Conservation (phyloP, 2,329 filamentous ascomycete species). For the Dendrostoma leiphaemia region DNA sequence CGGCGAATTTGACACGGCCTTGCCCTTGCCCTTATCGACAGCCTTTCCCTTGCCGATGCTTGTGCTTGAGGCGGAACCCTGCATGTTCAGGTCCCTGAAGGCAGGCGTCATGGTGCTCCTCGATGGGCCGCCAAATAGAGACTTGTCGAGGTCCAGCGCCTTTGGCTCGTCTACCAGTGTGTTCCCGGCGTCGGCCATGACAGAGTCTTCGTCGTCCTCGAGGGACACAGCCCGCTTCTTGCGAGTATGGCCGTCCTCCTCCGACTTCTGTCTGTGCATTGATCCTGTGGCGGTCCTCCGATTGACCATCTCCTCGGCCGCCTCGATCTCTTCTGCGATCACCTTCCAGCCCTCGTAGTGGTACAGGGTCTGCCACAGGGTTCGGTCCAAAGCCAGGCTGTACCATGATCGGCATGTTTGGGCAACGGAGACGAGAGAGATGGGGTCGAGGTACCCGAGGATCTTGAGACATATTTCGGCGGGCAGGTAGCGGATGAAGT, state of each 20-base stretch:
- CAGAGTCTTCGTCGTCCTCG: conserved; percentile 45
- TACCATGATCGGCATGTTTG: conserved; percentile 81
- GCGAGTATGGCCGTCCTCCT: conserved; percentile 48
- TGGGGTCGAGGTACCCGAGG: conserved; percentile 78
- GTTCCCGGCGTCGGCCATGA: conserved; percentile 35
- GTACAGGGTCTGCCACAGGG: conserved; percentile 84
- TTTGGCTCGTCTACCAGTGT: conserved; percentile 24
- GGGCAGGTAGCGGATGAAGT: conserved; percentile 83
- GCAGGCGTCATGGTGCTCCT: conserved; percentile 22
- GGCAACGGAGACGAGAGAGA: conserved; percentile 77
- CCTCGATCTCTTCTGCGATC: conserved; percentile 61
- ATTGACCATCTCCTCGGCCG: conserved; percentile 63
- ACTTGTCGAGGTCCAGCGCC: conserved; percentile 23
- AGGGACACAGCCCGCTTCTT: conserved; percentile 55
- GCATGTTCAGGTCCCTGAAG: conserved; percentile 33
- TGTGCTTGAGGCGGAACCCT: conserved; percentile 31
- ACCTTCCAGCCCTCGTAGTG: conserved; percentile 82
- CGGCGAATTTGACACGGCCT: conserved; percentile 17
- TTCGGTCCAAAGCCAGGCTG: conserved; percentile 74
- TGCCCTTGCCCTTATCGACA: conserved; percentile 34
- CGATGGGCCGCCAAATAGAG: conserved; percentile 22
- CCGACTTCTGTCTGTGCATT: conserved; percentile 40
- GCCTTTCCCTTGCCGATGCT: conserved; percentile 28
- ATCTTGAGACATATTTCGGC: conserved; percentile 89
- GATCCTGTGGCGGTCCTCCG: conserved; percentile 36